A percentile compares a stretch with the other conserved stretches of the same genome.
phyloP scores from a whole-genome alignment of 2,329 filamentous ascomycete genomes.

The Hymenoscyphus fructigenus region DNA sequence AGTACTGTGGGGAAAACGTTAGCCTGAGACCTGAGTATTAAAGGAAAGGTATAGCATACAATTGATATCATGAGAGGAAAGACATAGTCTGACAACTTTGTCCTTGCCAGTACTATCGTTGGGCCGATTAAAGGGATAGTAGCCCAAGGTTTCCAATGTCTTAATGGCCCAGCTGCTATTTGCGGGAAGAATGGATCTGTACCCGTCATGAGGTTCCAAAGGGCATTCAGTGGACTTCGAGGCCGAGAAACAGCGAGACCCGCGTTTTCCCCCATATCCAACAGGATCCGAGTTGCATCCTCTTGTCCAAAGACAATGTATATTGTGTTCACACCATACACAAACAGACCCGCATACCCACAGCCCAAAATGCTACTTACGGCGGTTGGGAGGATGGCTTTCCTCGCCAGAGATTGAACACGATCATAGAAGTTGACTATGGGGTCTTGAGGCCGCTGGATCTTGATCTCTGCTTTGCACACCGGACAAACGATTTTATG shows the following conservation, averaged over 20 bases:
- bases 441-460: constrained; percentile 72
- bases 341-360: constrained; percentile 50
- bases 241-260: background rate
- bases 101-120: constrained; percentile 65
- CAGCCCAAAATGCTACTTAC: constrained; percentile 40
- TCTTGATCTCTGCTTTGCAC: constrained; percentile 78
- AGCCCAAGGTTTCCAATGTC: constrained; percentile 37
- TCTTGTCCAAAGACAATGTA: constrained; percentile 64
- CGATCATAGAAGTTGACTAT: constrained; percentile 50
- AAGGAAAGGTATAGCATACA: constrained; percentile 25
- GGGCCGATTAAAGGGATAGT: constrained; percentile 68
- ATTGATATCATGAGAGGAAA: constrained; percentile 38
- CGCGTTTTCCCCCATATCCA: background rate
- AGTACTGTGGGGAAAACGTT: constrained; percentile 25
- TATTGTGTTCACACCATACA: constrained; percentile 62
- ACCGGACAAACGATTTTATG: constrained; percentile 80
- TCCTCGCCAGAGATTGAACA: constrained; percentile 24
- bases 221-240: background rate
- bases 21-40: background rate
- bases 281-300: constrained; percentile 46
- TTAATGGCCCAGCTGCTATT: constrained; percentile 5
- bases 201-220: constrained; percentile 1
- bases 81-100: constrained; percentile 55
- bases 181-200: constrained; percentile 33
- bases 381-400: constrained; percentile 31